phyloP scores from a whole-genome alignment of 768 basidiomycete genomes.

The Tubosaeta sp. region DNA sequence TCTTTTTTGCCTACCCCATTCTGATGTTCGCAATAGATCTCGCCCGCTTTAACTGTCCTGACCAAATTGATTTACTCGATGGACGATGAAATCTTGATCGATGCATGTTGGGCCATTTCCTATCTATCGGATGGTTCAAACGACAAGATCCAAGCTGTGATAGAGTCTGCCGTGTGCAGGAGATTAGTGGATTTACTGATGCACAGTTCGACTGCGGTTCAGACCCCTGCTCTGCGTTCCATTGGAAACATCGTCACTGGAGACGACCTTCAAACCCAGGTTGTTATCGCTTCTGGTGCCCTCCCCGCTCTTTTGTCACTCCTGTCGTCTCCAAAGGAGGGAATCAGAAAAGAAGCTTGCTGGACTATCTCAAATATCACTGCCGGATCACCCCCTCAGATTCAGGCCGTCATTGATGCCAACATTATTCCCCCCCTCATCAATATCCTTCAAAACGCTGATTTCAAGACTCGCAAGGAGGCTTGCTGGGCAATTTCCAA shows the following conservation, averaged over 20 bases:
- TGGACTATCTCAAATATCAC: conserved; percentile 99
- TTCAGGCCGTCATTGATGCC: conserved; percentile 96
- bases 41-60: conserved; percentile 92
- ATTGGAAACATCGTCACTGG: conserved; percentile 99
- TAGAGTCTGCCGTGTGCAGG: conserved; percentile 96
- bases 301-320: conserved; percentile 91
- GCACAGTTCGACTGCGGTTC: conserved; percentile 92
- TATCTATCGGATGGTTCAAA: conserved; percentile 98
- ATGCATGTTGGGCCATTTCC: conserved; percentile 99
- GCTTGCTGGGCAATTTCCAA: conserved; percentile 99
- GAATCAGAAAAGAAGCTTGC: conserved; percentile 98
- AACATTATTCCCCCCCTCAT: conserved; percentile 97
- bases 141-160: conserved; percentile 99
- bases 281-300: conserved; percentile 96
- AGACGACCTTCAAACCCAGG: conserved; percentile 98
- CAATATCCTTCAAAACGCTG: conserved; percentile 95
- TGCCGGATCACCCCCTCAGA: conserved; percentile 94
- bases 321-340: conserved; percentile 95
- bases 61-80: conserved; percentile 98
- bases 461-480: conserved; percentile 99
- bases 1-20: conserved; percentile 7
- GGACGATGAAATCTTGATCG: conserved; percentile 98
- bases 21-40: conserved; percentile 60
- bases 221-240: conserved; percentile 96
- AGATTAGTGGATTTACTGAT: conserved; percentile 96